Conservation (phyloP, 352 stramenopile species). For the Aphanomyces stellatus region DNA sequence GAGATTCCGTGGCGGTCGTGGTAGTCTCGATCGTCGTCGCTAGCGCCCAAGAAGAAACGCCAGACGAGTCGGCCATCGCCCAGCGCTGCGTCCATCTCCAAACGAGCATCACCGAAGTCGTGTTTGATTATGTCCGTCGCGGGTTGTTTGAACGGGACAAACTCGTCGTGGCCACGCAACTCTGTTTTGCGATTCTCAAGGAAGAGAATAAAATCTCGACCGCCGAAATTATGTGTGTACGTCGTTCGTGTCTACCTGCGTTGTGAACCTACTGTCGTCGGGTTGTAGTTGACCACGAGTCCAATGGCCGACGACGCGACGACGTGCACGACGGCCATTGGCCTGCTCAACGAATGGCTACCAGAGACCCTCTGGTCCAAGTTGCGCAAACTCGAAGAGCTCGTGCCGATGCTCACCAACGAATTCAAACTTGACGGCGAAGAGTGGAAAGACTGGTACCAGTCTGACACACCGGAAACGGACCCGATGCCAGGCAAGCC, state of each 20-base stretch:
- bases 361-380: constrained; percentile 78
- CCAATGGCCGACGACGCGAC: constrained; percentile 32
- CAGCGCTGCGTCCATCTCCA: constrained; percentile 46
- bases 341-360: constrained; percentile 90
- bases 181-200: constrained; percentile 88
- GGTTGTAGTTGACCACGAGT: constrained; percentile 75
- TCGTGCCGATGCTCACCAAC: constrained; percentile 86
- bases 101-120: constrained; percentile 64
- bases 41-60: constrained; percentile 56
- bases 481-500: constrained; percentile 86
- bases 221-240: constrained; percentile 29
- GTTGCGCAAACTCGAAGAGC: constrained; percentile 85
- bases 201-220: constrained; percentile 54
- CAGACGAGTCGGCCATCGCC: constrained; percentile 40
- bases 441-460: constrained; percentile 94
- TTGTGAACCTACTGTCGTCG: constrained; percentile 23
- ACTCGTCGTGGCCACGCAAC: constrained; percentile 84
- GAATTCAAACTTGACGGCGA: constrained; percentile 93
- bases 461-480: constrained; percentile 86
- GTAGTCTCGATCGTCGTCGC: constrained; percentile 19
- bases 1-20: background rate
- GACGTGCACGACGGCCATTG: constrained; percentile 51
- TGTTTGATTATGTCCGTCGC: constrained; percentile 93
- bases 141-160: constrained; percentile 93
- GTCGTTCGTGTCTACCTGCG: no score